Conservation (phyloP, 306 rosid genomes). For the Prunus padus region DNA sequence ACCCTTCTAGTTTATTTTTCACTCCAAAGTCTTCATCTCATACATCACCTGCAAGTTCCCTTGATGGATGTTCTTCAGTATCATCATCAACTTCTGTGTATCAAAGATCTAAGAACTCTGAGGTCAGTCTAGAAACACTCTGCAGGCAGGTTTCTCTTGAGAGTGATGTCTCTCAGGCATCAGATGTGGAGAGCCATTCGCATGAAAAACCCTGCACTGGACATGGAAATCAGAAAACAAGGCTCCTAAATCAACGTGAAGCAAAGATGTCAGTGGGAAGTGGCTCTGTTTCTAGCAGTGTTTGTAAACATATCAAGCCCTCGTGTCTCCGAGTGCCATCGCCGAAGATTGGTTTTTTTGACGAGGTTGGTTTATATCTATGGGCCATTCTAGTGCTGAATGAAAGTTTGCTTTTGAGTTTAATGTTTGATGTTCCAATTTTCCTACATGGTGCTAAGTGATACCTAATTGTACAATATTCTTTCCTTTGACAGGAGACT, state of each 20-base stretch:
- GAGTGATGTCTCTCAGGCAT: slow-evolving; percentile 1
- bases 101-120: slow-evolving; percentile 4
- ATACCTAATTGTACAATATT: neutral
- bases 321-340: slow-evolving; percentile 53
- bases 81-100: slow-evolving; percentile 22
- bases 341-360: slow-evolving; percentile 50
- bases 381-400: neutral
- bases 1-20: slow-evolving; percentile 10
- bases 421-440: neutral
- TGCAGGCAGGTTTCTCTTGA: slow-evolving; percentile 12
- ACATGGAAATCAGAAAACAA: neutral
- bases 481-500: slow-evolving; percentile 32
- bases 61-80: slow-evolving; percentile 35
- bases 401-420: neutral
- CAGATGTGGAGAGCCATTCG: slow-evolving; percentile 1
- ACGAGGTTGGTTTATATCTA: slow-evolving; percentile 37
- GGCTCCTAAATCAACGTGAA: neutral
- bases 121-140: neutral
- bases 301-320: slow-evolving; percentile 32
- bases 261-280: slow-evolving; percentile 2
- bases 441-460: neutral
- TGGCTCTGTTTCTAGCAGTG: slow-evolving; percentile 14
- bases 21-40: slow-evolving; percentile 28
- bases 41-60: slow-evolving; percentile 28
- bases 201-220: slow-evolving; percentile 3